These are phyloP conservation scores for Cornus suecica DNA, from an alignment of 148 eudicot genomes.

Conservation along the genomic window DNA sequence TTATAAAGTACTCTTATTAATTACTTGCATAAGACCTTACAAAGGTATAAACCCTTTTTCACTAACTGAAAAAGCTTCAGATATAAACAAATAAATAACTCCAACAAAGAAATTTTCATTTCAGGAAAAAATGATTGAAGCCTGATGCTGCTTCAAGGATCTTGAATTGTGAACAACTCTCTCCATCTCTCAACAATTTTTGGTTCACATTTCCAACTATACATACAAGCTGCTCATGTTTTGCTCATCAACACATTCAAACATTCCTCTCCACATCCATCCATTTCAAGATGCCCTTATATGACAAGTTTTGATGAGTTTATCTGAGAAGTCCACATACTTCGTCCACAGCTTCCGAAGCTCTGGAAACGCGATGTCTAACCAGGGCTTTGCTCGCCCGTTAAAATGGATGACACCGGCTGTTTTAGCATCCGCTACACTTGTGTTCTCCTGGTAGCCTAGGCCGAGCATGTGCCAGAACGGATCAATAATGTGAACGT, in stretches of 20 bases:
- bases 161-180: slow-evolving; percentile 21
- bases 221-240: slow-evolving; percentile 21
- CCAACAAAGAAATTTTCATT: slow-evolving; percentile 20
- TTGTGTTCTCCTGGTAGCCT: slow-evolving; percentile 88
- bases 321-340: slow-evolving; percentile 65
- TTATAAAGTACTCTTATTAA: slow-evolving; percentile 16
- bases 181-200: slow-evolving; percentile 10
- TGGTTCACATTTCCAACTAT: slow-evolving; percentile 13
- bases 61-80: neutral
- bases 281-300: slow-evolving; percentile 46
- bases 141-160: slow-evolving; percentile 17
- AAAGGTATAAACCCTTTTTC: neutral
- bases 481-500: slow-evolving; percentile 65
- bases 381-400: slow-evolving; percentile 95
- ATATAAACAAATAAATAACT: slow-evolving; percentile 13
- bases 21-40: slow-evolving; percentile 2
- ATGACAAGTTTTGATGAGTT: slow-evolving; percentile 73
- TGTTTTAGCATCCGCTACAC: slow-evolving; percentile 56
- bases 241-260: neutral
- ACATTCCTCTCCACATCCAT: slow-evolving; percentile 3
- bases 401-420: slow-evolving; percentile 89
- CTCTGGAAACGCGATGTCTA: slow-evolving; percentile 82
- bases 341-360: slow-evolving; percentile 75
- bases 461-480: slow-evolving; percentile 96
- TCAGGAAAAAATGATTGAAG: slow-evolving; percentile 7